Evolutionary conservation across 192 early-diverging fungal genomes (phyloP), one percentile per base, ranked within the genome.

Genomic region (Backusella tuberculispora): DNA sequence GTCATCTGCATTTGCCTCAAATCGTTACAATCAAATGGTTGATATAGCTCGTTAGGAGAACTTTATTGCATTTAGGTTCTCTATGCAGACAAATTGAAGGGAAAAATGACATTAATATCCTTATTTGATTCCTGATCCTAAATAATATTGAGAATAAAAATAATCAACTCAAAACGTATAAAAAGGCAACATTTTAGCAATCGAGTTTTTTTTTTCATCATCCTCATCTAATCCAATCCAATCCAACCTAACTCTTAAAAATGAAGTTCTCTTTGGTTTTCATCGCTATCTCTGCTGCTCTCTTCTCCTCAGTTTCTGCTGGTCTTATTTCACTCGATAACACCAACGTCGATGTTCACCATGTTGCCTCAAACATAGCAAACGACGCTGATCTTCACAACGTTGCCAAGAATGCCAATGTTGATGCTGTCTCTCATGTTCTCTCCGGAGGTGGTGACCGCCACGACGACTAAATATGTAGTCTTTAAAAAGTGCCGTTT

Each of bases 201-300:
- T 19, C 19, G 1, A 56, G 5, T 19, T 50, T 60, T 60, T 60
- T 60, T 60, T 10, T 60, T 56, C 10, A 60, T 60, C 26, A 60
- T 26, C 53, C 9, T 60, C 53, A 60, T 60, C 53, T 13, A 60
- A n/a, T 26, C 9, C 26, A 60, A 60, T 60, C 8, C 26, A 60
- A 60, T 60, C 19, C 21, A 46, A 60, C 10, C 8, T n/a, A 2
- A 60, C 21, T 60, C 53, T 60, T 60, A 60, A 60, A 53, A 60
- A 60, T 60, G 53, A 60, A 60, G 53, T 60, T 60, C 53, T 60
- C 53, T 60, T 60, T 60, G 10, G 53, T 26, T 60, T 24, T 60
- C 53, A 9, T 60, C 21, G 53, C 53, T 60, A 12, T 24, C 19
- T 60, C 53, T 60, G 53, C 53, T 26, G 21, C 26, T 2, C 19